These are phyloP conservation scores for Elaeis oleifera DNA, from an alignment of 202 grass and related monocot species.

Conservation along the genomic window DNA sequence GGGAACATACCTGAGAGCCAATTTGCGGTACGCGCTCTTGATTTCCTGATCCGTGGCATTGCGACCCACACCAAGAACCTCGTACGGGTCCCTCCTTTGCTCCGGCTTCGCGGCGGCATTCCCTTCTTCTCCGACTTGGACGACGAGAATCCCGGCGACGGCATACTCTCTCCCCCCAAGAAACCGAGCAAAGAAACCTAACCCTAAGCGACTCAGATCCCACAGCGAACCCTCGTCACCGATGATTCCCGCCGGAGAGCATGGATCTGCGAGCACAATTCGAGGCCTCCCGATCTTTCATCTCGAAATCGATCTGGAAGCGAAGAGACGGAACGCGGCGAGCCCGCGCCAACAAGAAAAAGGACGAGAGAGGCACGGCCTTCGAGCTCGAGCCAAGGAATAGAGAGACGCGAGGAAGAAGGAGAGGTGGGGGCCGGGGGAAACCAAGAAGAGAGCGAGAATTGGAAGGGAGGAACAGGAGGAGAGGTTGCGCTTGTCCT, in stretches of 20 bases:
- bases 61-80: constrained; percentile 65
- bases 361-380: background rate
- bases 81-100: constrained; percentile 90
- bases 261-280: constrained; percentile 16
- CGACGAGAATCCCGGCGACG: constrained; percentile 50
- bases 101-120: constrained; percentile 26
- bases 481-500: constrained; percentile 25
- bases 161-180: constrained; percentile 29
- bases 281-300: background rate
- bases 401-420: constrained; percentile 15
- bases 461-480: constrained; percentile 22
- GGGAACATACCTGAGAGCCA: constrained; percentile 84
- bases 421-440: background rate
- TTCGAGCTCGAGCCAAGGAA: constrained; percentile 16
- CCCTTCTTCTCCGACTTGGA: constrained; percentile 54
- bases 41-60: constrained; percentile 95
- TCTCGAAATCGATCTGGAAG: background rate
- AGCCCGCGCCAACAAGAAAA: background rate
- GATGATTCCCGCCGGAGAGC: constrained; percentile 13
- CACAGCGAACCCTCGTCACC: background rate
- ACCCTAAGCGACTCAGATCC: constrained; percentile 8
- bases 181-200: background rate
- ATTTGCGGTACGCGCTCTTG: constrained; percentile 81
- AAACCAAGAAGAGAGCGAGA: constrained; percentile 5
- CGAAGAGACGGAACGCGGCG: background rate